Base-by-base conservation (phyloP, 306 rosid genomes). In the Inga laurina region DNA sequence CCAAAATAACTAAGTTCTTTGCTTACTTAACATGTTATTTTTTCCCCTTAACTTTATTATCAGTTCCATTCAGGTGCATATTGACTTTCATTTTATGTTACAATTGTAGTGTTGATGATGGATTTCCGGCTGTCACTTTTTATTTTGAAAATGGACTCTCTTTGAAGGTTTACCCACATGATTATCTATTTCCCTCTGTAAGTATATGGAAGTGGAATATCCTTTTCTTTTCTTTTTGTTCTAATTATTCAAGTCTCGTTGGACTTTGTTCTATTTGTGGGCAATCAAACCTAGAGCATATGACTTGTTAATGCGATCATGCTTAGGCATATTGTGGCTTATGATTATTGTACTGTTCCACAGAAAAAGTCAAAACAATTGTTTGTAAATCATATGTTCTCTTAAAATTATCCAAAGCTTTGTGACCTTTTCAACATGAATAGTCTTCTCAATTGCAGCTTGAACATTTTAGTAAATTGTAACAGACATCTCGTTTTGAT, bases 121-220 rank as follows among this genome's bases (percentile, higher is more conserved):
- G 94, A 82, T 96, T 96, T 85, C 99, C 99, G 51, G 52, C 82
- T 14, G 97, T 96, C 71, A 89, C 88, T 73, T 94, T 96, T 86
- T 84, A 89, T 87, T 96, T 96, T 83, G 90, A 90, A 88, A 94
- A 90, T 69, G 97, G 93, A 57, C 99, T 96, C 81, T 83, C 85
- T 75, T 85, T 96, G 90, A 96, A 92, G 87, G 99, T 92, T 89
- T 88, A 94, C 85, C 99, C 99, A 4, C 97, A 88, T 51, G 99
- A 96, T 78, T 96, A 96, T 88, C 87, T 96, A 80, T 96, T 96
- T 83, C 82, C 83, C 35, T 86, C 77, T 83, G 99, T 96, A 91
- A 94, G 99, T 94, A 73, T 75, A 49, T 75, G 75, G 73, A 5
- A 73, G 45, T 62, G 22, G 66, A 77, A 13, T 76, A 44, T 49